These are phyloP conservation scores for Tripterygium wilfordii DNA, from an alignment of 177 flowering plant genomes.

Conservation along the genomic window DNA sequence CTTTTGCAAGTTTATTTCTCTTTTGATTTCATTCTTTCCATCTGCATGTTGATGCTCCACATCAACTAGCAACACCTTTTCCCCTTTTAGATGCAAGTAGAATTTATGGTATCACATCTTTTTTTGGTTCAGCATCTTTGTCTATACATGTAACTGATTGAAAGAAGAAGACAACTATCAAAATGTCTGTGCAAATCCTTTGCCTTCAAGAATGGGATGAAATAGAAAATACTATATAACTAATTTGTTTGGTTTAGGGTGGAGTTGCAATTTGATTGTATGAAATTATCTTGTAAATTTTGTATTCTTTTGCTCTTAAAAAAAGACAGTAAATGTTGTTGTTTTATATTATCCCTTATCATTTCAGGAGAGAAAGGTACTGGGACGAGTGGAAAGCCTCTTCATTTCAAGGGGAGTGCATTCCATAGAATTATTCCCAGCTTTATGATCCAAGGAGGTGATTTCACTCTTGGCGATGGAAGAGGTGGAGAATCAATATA, in stretches of 20 bases:
- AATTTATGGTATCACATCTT: too few relatives aligned
- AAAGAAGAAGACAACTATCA: too few relatives aligned
- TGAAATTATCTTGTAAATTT: not conserved
- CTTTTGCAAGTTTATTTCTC: not conserved
- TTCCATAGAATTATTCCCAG: conserved; percentile 61
- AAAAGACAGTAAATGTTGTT: too few relatives aligned
- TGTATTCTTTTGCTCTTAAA: too few relatives aligned
- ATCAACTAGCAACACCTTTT: too few relatives aligned
- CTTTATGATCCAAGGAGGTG: conserved; percentile 69
- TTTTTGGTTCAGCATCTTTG: too few relatives aligned
- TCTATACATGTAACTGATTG: too few relatives aligned
- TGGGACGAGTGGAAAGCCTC: conserved; percentile 46
- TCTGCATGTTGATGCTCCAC: not conserved
- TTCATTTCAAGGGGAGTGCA: conserved; percentile 46
- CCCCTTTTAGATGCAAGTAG: too few relatives aligned
- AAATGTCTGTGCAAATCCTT: too few relatives aligned
- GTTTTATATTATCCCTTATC: not conserved
- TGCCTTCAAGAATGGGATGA: too few relatives aligned
- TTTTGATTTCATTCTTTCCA: not conserved
- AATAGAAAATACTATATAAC: too few relatives aligned
- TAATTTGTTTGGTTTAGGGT: too few relatives aligned
- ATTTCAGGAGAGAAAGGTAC: conserved; percentile 55
- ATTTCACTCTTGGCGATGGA: conserved; percentile 55
- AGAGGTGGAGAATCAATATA: conserved; percentile 63
- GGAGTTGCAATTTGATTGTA: not conserved